phyloP scores from a whole-genome alignment of 2,329 filamentous ascomycete genomes.

The Arthrinium phaeospermum region DNA sequence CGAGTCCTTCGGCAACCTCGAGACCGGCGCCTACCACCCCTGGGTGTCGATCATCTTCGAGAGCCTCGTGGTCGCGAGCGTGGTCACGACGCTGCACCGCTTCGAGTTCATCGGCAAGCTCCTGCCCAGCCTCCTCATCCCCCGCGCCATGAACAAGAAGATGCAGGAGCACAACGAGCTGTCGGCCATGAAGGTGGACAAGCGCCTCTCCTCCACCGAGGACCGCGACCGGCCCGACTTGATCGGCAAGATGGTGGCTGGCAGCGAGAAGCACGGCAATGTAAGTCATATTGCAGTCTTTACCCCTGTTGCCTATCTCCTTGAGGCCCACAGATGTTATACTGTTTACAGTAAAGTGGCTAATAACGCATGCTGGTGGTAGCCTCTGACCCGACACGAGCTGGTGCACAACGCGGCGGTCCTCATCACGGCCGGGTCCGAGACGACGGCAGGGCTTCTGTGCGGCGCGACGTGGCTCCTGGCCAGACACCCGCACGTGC shows the following conservation, averaged over 20 bases:
- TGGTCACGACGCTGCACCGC: constrained; percentile 25
- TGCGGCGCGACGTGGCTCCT: constrained; percentile 47
- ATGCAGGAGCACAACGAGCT: neutral
- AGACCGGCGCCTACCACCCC: constrained; percentile 23
- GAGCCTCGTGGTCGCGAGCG: neutral
- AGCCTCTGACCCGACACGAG: constrained; percentile 27
- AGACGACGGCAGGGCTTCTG: constrained; percentile 57
- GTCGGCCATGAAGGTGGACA: constrained; percentile 9
- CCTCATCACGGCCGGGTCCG: constrained; percentile 52
- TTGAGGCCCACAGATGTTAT: no score
- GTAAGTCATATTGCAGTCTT: no score
- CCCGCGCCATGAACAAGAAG: neutral
- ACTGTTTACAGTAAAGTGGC: no score
- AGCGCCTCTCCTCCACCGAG: constrained; percentile 33
- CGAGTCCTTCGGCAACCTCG: constrained; percentile 28
- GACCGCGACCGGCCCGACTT: constrained; percentile 37
- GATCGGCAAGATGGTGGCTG: constrained; percentile 39
- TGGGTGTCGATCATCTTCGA: constrained; percentile 24
- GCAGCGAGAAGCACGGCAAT: constrained; percentile 30
- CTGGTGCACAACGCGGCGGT: constrained; percentile 33
- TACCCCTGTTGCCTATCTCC: no score
- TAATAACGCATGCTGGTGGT: no score
- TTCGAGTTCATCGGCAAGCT: neutral
- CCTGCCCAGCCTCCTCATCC: neutral
- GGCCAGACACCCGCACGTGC: constrained; percentile 41